These are phyloP conservation scores for Pharus latifolius DNA, from an alignment of 176 grass and related monocot genomes.

Conservation along the genomic window DNA sequence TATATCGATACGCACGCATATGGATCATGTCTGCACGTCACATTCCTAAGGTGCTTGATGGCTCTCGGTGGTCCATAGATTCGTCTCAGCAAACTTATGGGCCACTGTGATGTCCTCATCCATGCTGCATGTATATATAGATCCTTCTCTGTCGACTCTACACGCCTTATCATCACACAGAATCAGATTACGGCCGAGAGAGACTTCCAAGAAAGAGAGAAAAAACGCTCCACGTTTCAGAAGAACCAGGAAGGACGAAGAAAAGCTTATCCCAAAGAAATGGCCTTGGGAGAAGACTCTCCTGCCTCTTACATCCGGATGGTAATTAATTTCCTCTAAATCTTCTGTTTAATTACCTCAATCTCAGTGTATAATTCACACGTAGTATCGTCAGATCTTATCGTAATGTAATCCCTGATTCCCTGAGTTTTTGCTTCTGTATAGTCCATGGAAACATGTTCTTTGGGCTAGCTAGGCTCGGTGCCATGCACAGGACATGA, in stretches of 20 bases:
- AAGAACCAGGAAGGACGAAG: background rate
- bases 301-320: conserved; percentile 64
- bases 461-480: too few relatives aligned
- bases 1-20: too few relatives aligned
- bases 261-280: background rate
- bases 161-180: conserved; percentile 34
- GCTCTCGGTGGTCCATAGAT: background rate
- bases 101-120: conserved; percentile 26
- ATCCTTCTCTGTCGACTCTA: conserved; percentile 35
- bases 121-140: conserved; percentile 47
- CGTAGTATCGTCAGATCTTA: too few relatives aligned
- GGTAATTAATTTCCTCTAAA: conserved; percentile 25
- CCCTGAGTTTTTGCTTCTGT: too few relatives aligned
- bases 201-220: background rate
- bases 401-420: too few relatives aligned
- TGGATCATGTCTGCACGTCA: too few relatives aligned
- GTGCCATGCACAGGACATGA: too few relatives aligned
- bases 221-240: background rate
- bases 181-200: background rate
- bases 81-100: background rate
- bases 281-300: conserved; percentile 38
- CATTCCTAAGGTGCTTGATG: too few relatives aligned
- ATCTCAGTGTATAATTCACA: too few relatives aligned
- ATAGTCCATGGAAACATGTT: too few relatives aligned
- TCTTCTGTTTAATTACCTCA: too few relatives aligned